Conservation (phyloP, 768 basidiomycete genomes). For the Boletus reticulatus region DNA sequence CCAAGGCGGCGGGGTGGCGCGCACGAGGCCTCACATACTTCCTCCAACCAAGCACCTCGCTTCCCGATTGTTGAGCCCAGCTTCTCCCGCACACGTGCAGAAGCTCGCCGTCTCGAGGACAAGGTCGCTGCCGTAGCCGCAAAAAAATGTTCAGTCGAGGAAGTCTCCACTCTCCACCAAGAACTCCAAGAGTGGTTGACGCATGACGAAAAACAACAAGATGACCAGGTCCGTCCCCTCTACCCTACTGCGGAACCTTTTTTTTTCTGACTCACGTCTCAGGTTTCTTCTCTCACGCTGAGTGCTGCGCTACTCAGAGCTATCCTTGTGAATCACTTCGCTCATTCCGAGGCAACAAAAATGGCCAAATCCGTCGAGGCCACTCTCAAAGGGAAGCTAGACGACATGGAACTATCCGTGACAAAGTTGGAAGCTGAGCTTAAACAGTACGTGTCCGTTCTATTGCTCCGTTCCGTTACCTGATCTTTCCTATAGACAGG, state of each 20-base stretch:
- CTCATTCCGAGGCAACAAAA: conserved; percentile 76
- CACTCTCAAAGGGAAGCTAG: conserved; percentile 60
- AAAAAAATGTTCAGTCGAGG: conserved; percentile 87
- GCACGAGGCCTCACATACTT: conserved; percentile 45
- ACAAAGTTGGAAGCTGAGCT: conserved; percentile 67
- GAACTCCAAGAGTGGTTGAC: conserved; percentile 78
- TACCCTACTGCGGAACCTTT: conserved; percentile 4
- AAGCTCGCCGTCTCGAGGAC: conserved; percentile 70
- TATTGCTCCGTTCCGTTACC: conserved; percentile 7
- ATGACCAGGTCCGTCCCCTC: conserved; percentile 58
- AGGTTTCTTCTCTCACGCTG: conserved; percentile 69
- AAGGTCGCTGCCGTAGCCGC: conserved; percentile 76
- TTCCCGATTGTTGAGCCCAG: conserved; percentile 45
- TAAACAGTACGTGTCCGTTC: conserved; percentile 54
- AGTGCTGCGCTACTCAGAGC: conserved; percentile 79
- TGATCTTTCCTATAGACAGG: conserved; percentile 48
- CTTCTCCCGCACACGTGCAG: conserved; percentile 42
- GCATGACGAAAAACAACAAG: conserved; percentile 50
- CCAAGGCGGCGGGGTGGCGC: conserved; percentile 53
- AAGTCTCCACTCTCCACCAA: conserved; percentile 72
- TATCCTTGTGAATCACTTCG: conserved; percentile 78
- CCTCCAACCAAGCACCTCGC: conserved; percentile 42
- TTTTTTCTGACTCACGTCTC: conserved; percentile 8
- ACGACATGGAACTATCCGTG: conserved; percentile 58
- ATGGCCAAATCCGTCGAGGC: conserved; percentile 60